A percentile compares a stretch with the other conserved stretches of the same genome.
Conservation (phyloP, 352 stramenopile species). For the Globisporangium nunn region DNA sequence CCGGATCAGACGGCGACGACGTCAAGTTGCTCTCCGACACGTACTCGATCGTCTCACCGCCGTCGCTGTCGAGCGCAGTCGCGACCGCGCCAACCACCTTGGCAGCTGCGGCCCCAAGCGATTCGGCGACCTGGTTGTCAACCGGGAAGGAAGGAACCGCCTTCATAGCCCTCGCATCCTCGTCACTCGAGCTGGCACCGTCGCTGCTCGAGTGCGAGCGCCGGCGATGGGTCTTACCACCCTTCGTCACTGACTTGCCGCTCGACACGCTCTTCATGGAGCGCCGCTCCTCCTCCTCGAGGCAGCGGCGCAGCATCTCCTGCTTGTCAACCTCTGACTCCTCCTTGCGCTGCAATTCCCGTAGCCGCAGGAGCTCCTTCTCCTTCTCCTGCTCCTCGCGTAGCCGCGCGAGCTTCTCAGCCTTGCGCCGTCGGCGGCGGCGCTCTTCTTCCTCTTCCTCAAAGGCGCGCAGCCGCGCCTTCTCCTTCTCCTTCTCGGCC, state of each 20-base stretch:
- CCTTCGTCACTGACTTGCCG: background rate
- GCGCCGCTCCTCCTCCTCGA: slow-evolving; percentile 8
- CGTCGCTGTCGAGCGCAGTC: slow-evolving; percentile 6
- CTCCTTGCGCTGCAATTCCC: background rate
- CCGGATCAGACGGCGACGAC: slow-evolving; percentile 3
- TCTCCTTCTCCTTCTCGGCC: slow-evolving; percentile 8
- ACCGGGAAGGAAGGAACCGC: background rate
- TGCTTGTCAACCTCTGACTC: slow-evolving; percentile 2
- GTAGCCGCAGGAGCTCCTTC: background rate
- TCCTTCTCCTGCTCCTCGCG: background rate
- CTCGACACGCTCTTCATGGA: slow-evolving; percentile 3
- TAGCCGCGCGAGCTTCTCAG: background rate
- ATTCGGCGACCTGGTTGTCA: slow-evolving; percentile 5
- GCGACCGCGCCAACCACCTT: slow-evolving; percentile 1
- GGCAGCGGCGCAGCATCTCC: slow-evolving; percentile 2
- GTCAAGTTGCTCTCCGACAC: slow-evolving; percentile 8
- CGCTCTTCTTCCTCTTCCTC: slow-evolving; percentile 9
- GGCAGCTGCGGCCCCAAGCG: slow-evolving; percentile 13
- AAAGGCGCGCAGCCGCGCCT: background rate
- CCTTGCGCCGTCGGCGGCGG: slow-evolving; percentile 2
- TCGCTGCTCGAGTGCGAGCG: slow-evolving; percentile 1
- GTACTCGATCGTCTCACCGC: slow-evolving; percentile 13
- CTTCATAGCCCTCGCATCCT: background rate
- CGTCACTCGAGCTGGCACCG: background rate
- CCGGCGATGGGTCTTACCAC: background rate